phyloP scores from a whole-genome alignment of 2,329 filamentous ascomycete genomes.

The Calonectria honghensis region DNA sequence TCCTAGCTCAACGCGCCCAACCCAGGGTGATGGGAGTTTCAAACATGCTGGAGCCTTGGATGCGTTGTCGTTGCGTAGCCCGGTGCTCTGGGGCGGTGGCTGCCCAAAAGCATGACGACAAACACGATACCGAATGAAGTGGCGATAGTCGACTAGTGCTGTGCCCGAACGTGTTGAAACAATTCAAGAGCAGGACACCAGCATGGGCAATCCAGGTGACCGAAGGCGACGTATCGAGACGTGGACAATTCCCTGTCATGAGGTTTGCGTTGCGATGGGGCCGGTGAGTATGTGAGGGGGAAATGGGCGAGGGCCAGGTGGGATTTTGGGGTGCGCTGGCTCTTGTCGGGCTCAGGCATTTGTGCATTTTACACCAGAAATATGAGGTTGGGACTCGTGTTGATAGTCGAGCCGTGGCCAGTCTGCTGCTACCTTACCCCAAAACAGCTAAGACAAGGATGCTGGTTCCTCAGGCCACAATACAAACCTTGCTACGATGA shows the following conservation, averaged over 20 bases:
- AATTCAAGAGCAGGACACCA: neutral
- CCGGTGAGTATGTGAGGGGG: slow-evolving; percentile 42
- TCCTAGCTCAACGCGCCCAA: neutral
- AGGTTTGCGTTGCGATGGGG: slow-evolving; percentile 18
- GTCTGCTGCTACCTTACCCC: slow-evolving; percentile 43
- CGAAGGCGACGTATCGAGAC: neutral
- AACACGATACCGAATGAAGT: slow-evolving; percentile 10
- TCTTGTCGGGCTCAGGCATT: slow-evolving; percentile 51
- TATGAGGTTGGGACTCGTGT: slow-evolving; percentile 55
- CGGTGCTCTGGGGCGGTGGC: neutral
- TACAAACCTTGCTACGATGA: slow-evolving; percentile 22
- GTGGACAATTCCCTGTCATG: slow-evolving; percentile 10
- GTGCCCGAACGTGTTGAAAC: slow-evolving; percentile 4
- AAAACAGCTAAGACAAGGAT: slow-evolving; percentile 51
- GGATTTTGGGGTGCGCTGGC: slow-evolving; percentile 43
- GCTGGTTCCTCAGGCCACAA: slow-evolving; percentile 41
- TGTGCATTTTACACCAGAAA: slow-evolving; percentile 57
- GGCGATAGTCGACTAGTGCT: slow-evolving; percentile 24
- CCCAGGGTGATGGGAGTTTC: neutral
- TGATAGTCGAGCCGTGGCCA: slow-evolving; percentile 44
- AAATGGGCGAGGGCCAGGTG: slow-evolving; percentile 37
- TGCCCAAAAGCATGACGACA: slow-evolving; percentile 17
- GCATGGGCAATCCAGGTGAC: neutral
- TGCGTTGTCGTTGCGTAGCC: slow-evolving; percentile 26
- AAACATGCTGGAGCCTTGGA: slow-evolving; percentile 6